phyloP scores from a whole-genome alignment of 768 basidiomycete species.

The Lactifluus piperatus region DNA sequence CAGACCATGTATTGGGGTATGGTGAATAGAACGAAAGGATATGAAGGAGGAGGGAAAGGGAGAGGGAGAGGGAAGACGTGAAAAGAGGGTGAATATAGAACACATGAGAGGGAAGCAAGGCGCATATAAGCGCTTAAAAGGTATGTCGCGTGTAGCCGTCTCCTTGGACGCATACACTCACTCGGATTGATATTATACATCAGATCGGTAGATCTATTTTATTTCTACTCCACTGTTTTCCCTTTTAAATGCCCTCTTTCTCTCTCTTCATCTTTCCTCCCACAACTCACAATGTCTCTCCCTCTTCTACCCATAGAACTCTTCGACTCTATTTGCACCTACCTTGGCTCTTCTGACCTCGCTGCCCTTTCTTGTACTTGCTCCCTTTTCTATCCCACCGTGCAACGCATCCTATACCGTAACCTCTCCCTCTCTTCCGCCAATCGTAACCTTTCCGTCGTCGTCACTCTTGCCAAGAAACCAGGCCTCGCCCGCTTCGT shows the following conservation, averaged over 20 bases:
- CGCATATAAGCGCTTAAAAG: neutral
- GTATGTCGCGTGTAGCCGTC: neutral
- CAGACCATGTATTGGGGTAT: neutral
- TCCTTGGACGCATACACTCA: neutral
- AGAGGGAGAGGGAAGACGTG: neutral
- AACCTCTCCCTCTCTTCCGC: slow-evolving; percentile 39
- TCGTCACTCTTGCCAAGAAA: slow-evolving; percentile 47
- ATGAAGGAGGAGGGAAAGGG: neutral
- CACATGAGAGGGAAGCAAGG: neutral
- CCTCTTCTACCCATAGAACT: slow-evolving; percentile 52
- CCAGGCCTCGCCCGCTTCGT: slow-evolving; percentile 55
- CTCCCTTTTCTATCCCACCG: slow-evolving; percentile 37
- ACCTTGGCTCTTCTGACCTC: slow-evolving; percentile 32
- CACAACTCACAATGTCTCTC: slow-evolving; percentile 34
- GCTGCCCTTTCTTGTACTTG: slow-evolving; percentile 39
- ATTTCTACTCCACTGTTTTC: neutral
- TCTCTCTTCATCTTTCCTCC: neutral
- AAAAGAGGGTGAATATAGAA: neutral
- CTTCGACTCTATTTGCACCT: slow-evolving; percentile 40
- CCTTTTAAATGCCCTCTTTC: neutral
- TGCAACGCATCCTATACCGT: slow-evolving; percentile 57
- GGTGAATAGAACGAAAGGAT: neutral
- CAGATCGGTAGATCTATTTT: neutral
- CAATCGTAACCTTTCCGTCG: slow-evolving; percentile 39
- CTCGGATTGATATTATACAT: neutral